Evolutionary conservation across 352 stramenopile genomes (phyloP).

Genomic region (Detonula confervacea): DNA sequence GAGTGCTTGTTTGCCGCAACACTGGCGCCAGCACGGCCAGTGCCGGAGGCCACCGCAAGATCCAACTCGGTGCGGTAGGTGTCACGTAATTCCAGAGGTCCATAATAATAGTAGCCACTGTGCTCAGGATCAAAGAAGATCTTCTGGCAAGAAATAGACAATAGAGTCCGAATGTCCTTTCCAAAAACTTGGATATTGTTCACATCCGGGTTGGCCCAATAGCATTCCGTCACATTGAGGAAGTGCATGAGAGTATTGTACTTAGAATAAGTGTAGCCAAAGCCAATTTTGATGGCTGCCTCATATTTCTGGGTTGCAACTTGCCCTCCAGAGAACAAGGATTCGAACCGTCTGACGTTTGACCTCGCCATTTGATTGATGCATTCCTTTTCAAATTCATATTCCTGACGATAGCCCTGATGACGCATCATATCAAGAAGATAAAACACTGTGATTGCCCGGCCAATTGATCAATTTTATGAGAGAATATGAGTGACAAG

Average conservation of each 20-base stretch:
- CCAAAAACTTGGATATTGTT: constrained; percentile 71
- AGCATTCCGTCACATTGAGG: constrained; percentile 57
- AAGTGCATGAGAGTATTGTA: constrained; percentile 78
- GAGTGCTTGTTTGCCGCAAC: constrained; percentile 34
- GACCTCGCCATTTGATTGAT: constrained; percentile 72
- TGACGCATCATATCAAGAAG: constrained; percentile 58
- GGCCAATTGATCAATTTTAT: constrained; percentile 3
- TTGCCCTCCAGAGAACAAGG: constrained; percentile 49
- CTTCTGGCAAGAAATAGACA: constrained; percentile 67
- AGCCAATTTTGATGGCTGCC: constrained; percentile 53
- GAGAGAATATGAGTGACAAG: too few species aligned
- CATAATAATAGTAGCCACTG: constrained; percentile 65
- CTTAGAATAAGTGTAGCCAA: constrained; percentile 65
- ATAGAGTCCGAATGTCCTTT: constrained; percentile 62
- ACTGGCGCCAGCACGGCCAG: constrained; percentile 37
- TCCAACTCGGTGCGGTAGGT: constrained; percentile 53
- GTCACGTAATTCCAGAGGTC: constrained; percentile 52
- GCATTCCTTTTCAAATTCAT: constrained; percentile 73
- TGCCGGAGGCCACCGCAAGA: constrained; percentile 52
- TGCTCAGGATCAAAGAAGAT: constrained; percentile 64
- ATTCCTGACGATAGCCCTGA: constrained; percentile 57
- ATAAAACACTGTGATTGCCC: constrained; percentile 58
- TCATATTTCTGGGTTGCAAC: constrained; percentile 52
- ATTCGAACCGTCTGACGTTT: constrained; percentile 47
- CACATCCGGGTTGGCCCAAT: constrained; percentile 70